Evolutionary conservation across 108 stramenopile genomes (phyloP).

Genomic region (Cyclotella distinguenda): DNA sequence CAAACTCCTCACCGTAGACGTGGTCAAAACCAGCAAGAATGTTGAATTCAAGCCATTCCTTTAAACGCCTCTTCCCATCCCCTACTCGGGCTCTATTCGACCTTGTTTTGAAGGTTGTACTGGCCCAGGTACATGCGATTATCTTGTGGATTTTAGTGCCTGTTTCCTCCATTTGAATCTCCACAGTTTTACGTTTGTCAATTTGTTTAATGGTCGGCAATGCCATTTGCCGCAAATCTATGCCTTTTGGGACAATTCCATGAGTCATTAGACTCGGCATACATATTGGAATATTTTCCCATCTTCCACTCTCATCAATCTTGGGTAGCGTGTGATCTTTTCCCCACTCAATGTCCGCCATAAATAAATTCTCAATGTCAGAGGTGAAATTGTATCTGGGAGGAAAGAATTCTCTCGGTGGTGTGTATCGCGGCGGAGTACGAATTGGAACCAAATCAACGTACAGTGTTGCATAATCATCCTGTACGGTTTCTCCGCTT

Average conservation of each 20-base stretch:
- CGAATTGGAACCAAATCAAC: slow-evolving; percentile 86
- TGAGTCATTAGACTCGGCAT: slow-evolving; percentile 47
- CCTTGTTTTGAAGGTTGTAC: slow-evolving; percentile 70
- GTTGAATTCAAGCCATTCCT: slow-evolving; percentile 83
- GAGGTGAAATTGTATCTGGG: slow-evolving; percentile 48
- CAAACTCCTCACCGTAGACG: slow-evolving; percentile 50
- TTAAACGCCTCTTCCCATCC: slow-evolving; percentile 74
- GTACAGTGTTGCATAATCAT: slow-evolving; percentile 76
- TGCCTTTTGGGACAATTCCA: slow-evolving; percentile 32
- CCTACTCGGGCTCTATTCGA: slow-evolving; percentile 66
- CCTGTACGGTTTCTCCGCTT: slow-evolving; percentile 52
- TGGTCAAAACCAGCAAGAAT: slow-evolving; percentile 81
- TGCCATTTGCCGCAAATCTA: slow-evolving; percentile 14
- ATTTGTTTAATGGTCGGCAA: slow-evolving; percentile 18
- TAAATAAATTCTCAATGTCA: slow-evolving; percentile 35
- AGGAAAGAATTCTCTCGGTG: slow-evolving; percentile 60
- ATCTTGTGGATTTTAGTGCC: slow-evolving; percentile 59
- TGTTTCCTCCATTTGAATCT: slow-evolving; percentile 6
- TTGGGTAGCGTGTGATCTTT: slow-evolving; percentile 65
- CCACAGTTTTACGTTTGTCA: slow-evolving; percentile 20
- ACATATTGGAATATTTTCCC: slow-evolving; percentile 76
- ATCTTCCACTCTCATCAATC: slow-evolving; percentile 78
- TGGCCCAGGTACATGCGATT: slow-evolving; percentile 83
- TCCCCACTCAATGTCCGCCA: slow-evolving; percentile 69
- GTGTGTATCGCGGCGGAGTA: slow-evolving; percentile 78